A percentile compares a stretch with the other conserved stretches of the same genome.
These are phyloP conservation scores for Coemansia sp. DNA, from an alignment of 192 early-diverging fungal genomes.

Conservation along the genomic window DNA sequence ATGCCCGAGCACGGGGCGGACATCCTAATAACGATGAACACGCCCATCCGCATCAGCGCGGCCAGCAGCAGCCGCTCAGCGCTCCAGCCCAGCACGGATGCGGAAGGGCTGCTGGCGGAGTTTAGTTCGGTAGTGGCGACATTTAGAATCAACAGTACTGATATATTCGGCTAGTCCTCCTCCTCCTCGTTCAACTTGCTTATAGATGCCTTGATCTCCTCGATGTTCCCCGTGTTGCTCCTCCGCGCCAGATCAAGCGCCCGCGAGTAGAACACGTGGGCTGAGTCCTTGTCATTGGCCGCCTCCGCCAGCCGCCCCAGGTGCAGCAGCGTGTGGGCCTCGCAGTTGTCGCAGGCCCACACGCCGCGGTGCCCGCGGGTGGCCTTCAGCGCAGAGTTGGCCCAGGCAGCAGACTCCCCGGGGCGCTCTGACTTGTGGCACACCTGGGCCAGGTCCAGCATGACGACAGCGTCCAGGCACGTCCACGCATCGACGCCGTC, in stretches of 20 bases:
- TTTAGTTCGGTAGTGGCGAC: not conserved
- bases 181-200: not conserved
- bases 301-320: slow-evolving; percentile 13
- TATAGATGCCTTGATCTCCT: slow-evolving; percentile 15
- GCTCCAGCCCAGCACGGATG: not conserved
- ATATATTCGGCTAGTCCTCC: slow-evolving; percentile 12
- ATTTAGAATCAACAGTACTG: not conserved
- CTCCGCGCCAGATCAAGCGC: slow-evolving; percentile 15
- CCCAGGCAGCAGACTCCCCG: slow-evolving; percentile 22
- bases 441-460: slow-evolving; percentile 46
- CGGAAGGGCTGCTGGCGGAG: not conserved
- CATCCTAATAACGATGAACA: slow-evolving; percentile 76
- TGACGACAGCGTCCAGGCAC: slow-evolving; percentile 47
- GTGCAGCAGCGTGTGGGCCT: slow-evolving; percentile 25
- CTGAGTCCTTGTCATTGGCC: slow-evolving; percentile 3
- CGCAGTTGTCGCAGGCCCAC: slow-evolving; percentile 41
- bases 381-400: slow-evolving; percentile 8
- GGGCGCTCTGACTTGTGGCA: not conserved
- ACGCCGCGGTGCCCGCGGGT: slow-evolving; percentile 1
- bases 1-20: slow-evolving; percentile 70
- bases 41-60: slow-evolving; percentile 59
- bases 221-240: slow-evolving; percentile 30
- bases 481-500: slow-evolving; percentile 26
- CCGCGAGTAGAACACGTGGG: slow-evolving; percentile 11
- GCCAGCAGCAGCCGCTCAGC: slow-evolving; percentile 27